phyloP scores from a whole-genome alignment of 306 rosid genomes.

The Trifolium dubium region DNA sequence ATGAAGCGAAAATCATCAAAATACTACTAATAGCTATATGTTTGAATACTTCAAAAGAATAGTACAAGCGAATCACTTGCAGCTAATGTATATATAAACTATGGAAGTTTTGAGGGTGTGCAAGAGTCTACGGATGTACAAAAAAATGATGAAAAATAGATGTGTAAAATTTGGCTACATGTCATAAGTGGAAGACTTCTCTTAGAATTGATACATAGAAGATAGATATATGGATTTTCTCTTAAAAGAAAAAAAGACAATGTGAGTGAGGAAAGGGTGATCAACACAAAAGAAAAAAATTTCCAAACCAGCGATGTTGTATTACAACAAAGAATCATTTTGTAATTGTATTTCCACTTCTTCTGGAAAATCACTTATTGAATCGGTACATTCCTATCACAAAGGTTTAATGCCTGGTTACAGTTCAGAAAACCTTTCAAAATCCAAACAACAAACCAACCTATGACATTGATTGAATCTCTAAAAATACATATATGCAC shows the following conservation, averaged over 20 bases:
- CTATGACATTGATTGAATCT: slow-evolving; percentile 52
- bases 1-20: background rate
- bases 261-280: background rate
- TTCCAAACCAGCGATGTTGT: slow-evolving; percentile 20
- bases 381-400: slow-evolving; percentile 44
- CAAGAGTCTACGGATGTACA: too few species aligned
- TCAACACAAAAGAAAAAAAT: slow-evolving; percentile 16
- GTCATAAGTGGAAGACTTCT: background rate
- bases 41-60: background rate
- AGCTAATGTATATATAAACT: background rate
- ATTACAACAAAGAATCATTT: slow-evolving; percentile 67
- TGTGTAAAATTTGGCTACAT: background rate
- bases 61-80: background rate
- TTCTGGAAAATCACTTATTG: slow-evolving; percentile 39
- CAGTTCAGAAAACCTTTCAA: slow-evolving; percentile 43
- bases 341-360: slow-evolving; percentile 47
- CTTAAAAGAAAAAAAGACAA: background rate
- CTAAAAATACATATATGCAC: slow-evolving; percentile 64
- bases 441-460: slow-evolving; percentile 46
- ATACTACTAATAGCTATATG: background rate
- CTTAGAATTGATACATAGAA: background rate
- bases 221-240: background rate
- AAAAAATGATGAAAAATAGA: background rate
- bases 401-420: slow-evolving; percentile 37
- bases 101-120: background rate